Conservation (phyloP, 1,139 yeast genomes). For the Nematodospora anomalae region DNA sequence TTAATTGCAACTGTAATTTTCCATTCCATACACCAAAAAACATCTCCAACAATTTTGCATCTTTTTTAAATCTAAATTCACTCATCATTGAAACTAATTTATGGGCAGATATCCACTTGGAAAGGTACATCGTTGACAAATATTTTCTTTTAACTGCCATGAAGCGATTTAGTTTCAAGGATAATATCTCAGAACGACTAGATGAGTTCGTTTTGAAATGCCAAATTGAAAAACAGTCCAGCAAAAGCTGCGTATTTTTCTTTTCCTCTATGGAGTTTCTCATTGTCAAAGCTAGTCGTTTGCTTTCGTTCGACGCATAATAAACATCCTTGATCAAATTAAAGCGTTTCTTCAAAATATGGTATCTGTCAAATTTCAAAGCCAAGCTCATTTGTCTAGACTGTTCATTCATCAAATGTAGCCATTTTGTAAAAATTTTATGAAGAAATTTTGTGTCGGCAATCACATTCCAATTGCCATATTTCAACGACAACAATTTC, state of each 20-base stretch:
- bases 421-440: conserved; percentile 2
- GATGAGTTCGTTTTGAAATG: background rate
- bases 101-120: conserved; percentile 17
- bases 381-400: background rate
- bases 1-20: conserved; percentile 12
- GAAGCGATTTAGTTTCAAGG: conserved; percentile 16
- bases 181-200: conserved; percentile 2
- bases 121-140: conserved; percentile 16
- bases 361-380: background rate
- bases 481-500: background rate
- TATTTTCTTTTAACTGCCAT: conserved; percentile 12
- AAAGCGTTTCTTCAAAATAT: conserved; percentile 1
- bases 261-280: conserved; percentile 3
- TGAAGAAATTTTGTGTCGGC: background rate
- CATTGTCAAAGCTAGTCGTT: background rate
- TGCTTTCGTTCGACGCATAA: background rate
- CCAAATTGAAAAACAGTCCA: conserved; percentile 2
- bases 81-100: conserved; percentile 8
- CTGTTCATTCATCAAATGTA: background rate
- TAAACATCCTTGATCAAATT: conserved; percentile 1
- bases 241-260: background rate
- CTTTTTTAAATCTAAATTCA: conserved; percentile 12
- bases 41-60: conserved; percentile 13
- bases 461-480: background rate
- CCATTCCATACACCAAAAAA: conserved; percentile 20